Evolutionary conservation across 208 protist genomes (phyloP).

Genomic region (Phytomonas serpens): DNA sequence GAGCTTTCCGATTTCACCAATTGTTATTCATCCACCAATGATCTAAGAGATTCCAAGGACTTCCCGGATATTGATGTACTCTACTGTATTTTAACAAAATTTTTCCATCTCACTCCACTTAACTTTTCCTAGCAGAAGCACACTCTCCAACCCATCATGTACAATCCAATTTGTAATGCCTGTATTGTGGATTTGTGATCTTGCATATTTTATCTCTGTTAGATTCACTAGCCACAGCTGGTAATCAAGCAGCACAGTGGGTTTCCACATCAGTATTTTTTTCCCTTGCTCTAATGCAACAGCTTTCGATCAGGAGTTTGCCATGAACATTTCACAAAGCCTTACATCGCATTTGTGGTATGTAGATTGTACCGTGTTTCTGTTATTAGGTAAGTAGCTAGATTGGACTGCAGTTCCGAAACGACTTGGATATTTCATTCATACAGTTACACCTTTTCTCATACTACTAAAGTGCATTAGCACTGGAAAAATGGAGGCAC

Average conservation of each 20-base stretch:
- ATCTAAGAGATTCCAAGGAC: slow-evolving; percentile 42
- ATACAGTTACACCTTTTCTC: slow-evolving; percentile 21
- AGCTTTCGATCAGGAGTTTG: slow-evolving; percentile 77
- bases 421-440: slow-evolving; percentile 28
- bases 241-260: slow-evolving; percentile 31
- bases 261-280: slow-evolving; percentile 73
- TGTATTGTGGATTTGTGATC: slow-evolving; percentile 32
- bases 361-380: slow-evolving; percentile 54
- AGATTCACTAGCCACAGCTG: slow-evolving; percentile 23
- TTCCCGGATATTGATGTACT: slow-evolving; percentile 54
- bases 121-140: slow-evolving; percentile 45
- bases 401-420: slow-evolving; percentile 36
- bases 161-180: slow-evolving; percentile 48
- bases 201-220: slow-evolving; percentile 53
- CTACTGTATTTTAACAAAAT: slow-evolving; percentile 52
- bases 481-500: background rate
- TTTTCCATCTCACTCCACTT: slow-evolving; percentile 46
- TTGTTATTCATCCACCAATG: background rate
- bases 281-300: slow-evolving; percentile 66
- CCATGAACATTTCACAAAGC: slow-evolving; percentile 43
- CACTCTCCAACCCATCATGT: slow-evolving; percentile 46
- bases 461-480: background rate
- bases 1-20: background rate
- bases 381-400: slow-evolving; percentile 55
- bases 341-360: slow-evolving; percentile 65